phyloP scores from a whole-genome alignment of 129 eudicot species.

The Cynara cardunculus region DNA sequence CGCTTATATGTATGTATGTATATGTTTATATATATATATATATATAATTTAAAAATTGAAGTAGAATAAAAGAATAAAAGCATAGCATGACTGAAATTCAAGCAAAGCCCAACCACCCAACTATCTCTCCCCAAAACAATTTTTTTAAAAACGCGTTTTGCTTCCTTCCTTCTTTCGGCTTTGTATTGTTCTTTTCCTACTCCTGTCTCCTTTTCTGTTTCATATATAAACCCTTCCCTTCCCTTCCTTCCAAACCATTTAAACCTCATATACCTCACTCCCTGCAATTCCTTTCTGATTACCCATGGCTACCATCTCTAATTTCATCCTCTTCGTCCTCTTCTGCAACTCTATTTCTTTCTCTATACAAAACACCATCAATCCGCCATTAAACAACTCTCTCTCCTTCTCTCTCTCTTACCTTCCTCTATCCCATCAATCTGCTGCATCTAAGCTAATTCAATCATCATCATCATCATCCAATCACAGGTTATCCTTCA shows the following conservation, averaged over 20 bases:
- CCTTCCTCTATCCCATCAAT: conserved; percentile 36
- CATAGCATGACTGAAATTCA: conserved; percentile 32
- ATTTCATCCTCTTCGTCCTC: background rate
- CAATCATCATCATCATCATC: conserved; percentile 20
- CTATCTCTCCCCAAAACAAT: conserved; percentile 23
- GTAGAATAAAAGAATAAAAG: conserved; percentile 8
- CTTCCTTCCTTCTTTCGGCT: conserved; percentile 41
- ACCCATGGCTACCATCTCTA: conserved; percentile 11
- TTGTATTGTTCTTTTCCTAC: conserved; percentile 33
- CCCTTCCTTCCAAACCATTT: background rate
- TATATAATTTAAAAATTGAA: background rate
- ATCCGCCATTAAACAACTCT: conserved; percentile 19
- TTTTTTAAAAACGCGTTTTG: conserved; percentile 56
- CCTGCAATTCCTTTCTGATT: background rate
- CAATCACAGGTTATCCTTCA: conserved; percentile 44
- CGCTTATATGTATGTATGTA: too few species aligned
- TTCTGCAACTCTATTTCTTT: conserved; percentile 11
- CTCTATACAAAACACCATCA: conserved; percentile 11
- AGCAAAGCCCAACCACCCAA: conserved; percentile 44
- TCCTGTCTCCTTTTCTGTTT: conserved; percentile 17
- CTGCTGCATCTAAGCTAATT: conserved; percentile 24
- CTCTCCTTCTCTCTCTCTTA: conserved; percentile 48
- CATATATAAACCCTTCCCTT: conserved; percentile 32
- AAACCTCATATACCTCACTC: background rate
- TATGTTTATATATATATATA: background rate